Evolutionary conservation across 2,329 filamentous ascomycete genomes (phyloP).

Genomic region (Aspergillus melleus): DNA sequence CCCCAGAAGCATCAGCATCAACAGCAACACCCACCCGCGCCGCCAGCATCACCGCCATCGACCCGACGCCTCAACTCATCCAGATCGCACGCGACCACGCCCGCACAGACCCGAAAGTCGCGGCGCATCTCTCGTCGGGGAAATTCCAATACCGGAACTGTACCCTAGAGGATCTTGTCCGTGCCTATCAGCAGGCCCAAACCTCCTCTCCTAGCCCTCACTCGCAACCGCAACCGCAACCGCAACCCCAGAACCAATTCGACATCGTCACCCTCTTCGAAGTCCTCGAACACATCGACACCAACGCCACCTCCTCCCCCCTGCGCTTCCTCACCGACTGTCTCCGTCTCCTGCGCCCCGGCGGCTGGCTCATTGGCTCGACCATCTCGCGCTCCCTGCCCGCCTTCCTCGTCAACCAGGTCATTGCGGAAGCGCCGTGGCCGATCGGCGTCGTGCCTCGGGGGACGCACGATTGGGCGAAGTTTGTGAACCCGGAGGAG

Average conservation of each 20-base stretch:
- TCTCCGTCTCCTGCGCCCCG: constrained; percentile 71
- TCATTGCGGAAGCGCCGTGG: constrained; percentile 81
- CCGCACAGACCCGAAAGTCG: constrained; percentile 68
- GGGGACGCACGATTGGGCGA: constrained; percentile 94
- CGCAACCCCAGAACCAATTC: constrained; percentile 51
- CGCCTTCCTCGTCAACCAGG: constrained; percentile 88
- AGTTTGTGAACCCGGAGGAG: constrained; percentile 90
- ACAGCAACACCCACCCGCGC: constrained; percentile 37
- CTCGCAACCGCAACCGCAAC: constrained; percentile 1
- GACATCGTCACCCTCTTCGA: constrained; percentile 90
- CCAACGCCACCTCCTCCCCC: constrained; percentile 77
- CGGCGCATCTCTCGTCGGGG: constrained; percentile 51
- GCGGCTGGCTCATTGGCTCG: constrained; percentile 88
- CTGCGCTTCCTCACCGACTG: constrained; percentile 60
- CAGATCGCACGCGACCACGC: constrained; percentile 74
- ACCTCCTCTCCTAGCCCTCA: no score
- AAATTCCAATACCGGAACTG: constrained; percentile 70
- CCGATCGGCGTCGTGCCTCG: constrained; percentile 74
- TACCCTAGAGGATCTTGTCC: constrained; percentile 65
- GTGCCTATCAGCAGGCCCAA: constrained; percentile 2
- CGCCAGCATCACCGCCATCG: constrained; percentile 46
- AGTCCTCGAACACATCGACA: constrained; percentile 87
- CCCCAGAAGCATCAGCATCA: not conserved
- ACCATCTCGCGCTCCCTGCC: constrained; percentile 89
- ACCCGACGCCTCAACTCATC: constrained; percentile 46